Conservation (phyloP, 2,329 filamentous ascomycete genomes). For the Dactylellina parvicollis region DNA sequence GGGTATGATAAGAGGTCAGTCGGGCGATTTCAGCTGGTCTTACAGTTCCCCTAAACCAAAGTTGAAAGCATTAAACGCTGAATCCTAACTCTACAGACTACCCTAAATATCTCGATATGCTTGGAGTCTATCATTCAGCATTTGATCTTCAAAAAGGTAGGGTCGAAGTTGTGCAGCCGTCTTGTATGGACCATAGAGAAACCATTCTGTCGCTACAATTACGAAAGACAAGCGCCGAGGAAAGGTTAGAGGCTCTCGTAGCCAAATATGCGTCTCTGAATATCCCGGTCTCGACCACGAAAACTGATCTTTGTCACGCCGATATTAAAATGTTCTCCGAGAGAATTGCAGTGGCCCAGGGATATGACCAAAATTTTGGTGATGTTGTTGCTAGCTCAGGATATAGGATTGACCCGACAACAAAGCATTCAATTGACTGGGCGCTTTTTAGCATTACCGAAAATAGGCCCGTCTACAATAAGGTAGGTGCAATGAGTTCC, state of each 20-base stretch:
- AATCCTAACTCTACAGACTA: neutral
- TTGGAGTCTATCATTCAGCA: neutral
- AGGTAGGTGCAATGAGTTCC: neutral
- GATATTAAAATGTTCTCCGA: neutral
- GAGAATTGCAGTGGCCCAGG: neutral
- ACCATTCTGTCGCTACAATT: neutral
- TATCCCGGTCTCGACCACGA: neutral
- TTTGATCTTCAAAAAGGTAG: neutral
- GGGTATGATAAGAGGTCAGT: neutral
- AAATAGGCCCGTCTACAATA: neutral
- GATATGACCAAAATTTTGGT: slow-evolving; percentile 6
- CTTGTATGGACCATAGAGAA: neutral
- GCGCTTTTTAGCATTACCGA: neutral
- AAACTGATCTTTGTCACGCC: neutral
- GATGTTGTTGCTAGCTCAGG: slow-evolving; percentile 8
- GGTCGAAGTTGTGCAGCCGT: neutral
- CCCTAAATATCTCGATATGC: slow-evolving; percentile 10
- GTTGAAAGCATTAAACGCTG: neutral
- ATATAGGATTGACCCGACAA: neutral
- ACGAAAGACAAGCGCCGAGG: neutral
- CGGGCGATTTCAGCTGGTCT: neutral
- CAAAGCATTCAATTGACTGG: slow-evolving; percentile 16
- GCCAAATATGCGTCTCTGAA: neutral
- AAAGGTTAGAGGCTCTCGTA: neutral
- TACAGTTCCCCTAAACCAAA: neutral